Evolutionary conservation across 257 asterid genomes (phyloP).

Genomic region (Schizonepeta tenuifolia): DNA sequence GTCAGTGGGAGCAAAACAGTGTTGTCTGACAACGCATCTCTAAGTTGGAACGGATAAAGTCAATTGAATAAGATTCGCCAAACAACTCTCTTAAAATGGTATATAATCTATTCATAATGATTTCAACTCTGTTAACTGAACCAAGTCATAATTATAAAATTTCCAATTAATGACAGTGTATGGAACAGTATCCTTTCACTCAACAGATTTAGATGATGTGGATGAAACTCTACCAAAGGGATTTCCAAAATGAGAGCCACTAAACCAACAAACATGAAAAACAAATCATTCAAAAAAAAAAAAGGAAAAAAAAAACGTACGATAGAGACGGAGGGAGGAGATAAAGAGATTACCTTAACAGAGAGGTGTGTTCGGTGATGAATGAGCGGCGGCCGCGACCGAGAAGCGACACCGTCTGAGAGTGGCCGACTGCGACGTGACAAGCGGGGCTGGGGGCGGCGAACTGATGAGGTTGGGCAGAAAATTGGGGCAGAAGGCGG

Average conservation of each 20-base stretch:
- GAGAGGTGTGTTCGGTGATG: no score
- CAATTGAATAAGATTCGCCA: neutral
- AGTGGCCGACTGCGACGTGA: no score
- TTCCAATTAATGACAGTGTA: neutral
- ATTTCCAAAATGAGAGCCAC: neutral
- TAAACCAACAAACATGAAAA: conserved; percentile 9
- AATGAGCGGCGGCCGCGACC: no score
- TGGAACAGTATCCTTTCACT: neutral
- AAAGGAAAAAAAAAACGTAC: no score
- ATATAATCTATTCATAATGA: neutral
- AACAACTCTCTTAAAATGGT: neutral
- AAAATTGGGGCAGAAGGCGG: no score
- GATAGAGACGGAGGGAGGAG: no score
- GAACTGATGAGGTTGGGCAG: no score
- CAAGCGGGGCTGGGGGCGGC: no score
- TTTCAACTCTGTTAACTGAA: conserved; percentile 1
- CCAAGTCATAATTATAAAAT: neutral
- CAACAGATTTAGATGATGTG: neutral
- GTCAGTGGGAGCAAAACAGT: neutral
- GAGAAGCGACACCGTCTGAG: no score
- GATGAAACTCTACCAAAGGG: neutral
- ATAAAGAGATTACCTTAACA: no score
- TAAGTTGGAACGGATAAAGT: neutral
- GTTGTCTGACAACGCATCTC: neutral
- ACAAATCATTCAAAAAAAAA: neutral